Base-by-base conservation (phyloP, 805 yeast species). In the Naumovozyma dairenensis region DNA sequence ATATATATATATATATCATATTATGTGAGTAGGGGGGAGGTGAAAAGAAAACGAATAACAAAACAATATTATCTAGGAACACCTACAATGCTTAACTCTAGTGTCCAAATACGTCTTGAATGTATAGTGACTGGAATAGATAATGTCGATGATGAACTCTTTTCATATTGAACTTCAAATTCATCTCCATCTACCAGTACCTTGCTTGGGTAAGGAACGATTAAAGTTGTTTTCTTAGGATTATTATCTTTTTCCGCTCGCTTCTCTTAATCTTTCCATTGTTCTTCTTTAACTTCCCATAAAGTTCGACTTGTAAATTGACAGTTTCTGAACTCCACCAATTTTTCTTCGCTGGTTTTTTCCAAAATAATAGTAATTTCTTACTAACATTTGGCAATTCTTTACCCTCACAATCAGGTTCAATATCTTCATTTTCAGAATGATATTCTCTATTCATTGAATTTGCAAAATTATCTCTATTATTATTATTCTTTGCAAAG, bases 331-430 rank as follows among this genome's bases (percentile, higher is more conserved):
- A 71, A 6, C 80, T 67, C 97, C 97, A 87, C 97, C 97, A 87
- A 60, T 97, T 89, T 54, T 87, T 87, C 51, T 96, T 72, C 2
- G 97, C 97, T 1, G 97, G 97, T 54, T 87, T 87, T 40, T 93
- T 71, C 96, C 96, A 89, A 53, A 87, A 87, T 33, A 87, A 62
- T 22, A 89, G 65, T 31, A 87, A 66, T 55, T 89, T 89, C 47
- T 53, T 47, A 66, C 72, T 37, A 50, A 61, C 40, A 13, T 46
- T 49, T 10, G 58, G 58, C n/a, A n/a, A n/a, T n/a, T n/a, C n/a
- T n/a, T n/a, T n/a, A n/a, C n/a, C n/a, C n/a, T n/a, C n/a, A n/a
- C n/a, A n/a, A n/a, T n/a, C n/a, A n/a, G n/a, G n/a, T n/a, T n/a
- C n/a, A n/a, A n/a, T n/a, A n/a, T n/a, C n/a, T n/a, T n/a, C n/a